Evolutionary conservation across 495 filamentous ascomycete species (phyloP).

Genomic region (Aspergillus sparsus): DNA sequence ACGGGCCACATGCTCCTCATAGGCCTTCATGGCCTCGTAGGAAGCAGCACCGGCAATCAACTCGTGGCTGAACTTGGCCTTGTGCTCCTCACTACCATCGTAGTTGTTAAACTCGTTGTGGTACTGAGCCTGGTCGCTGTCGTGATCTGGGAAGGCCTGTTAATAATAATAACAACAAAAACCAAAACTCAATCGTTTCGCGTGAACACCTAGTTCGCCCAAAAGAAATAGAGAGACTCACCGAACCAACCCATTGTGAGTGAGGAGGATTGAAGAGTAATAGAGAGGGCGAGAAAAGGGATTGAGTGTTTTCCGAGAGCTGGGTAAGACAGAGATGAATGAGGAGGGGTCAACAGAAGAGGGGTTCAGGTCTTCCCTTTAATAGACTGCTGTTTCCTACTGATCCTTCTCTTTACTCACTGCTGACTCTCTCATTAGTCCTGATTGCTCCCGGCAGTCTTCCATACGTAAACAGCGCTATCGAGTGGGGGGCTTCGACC

Average conservation of each 20-base stretch:
- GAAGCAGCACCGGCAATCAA: conserved; percentile 68
- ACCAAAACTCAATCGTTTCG: not conserved
- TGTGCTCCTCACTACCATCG: conserved; percentile 36
- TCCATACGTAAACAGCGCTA: too few relatives aligned
- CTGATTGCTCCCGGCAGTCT: too few relatives aligned
- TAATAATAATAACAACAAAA: not conserved
- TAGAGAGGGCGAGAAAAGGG: too few relatives aligned
- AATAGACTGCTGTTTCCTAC: too few relatives aligned
- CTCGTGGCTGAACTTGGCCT: conserved; percentile 65
- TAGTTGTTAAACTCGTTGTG: conserved; percentile 53
- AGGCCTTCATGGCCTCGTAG: conserved; percentile 72
- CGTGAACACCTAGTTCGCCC: not conserved
- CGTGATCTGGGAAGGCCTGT: conserved; percentile 16
- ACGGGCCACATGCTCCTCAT: conserved; percentile 62
- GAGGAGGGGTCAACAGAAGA: too few relatives aligned
- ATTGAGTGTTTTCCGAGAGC: too few relatives aligned
- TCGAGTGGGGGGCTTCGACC: too few relatives aligned
- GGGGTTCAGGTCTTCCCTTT: too few relatives aligned
- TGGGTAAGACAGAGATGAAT: too few relatives aligned
- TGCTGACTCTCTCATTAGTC: too few relatives aligned
- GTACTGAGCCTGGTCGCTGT: conserved; percentile 35
- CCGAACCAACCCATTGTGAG: conserved; percentile 27
- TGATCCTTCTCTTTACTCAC: too few relatives aligned
- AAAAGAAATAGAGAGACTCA: conserved; percentile 3
- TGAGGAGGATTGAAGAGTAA: too few relatives aligned